Base-by-base conservation (phyloP, 1,284 basidiomycete genomes). In the Phylloboletellus chloephorus region DNA sequence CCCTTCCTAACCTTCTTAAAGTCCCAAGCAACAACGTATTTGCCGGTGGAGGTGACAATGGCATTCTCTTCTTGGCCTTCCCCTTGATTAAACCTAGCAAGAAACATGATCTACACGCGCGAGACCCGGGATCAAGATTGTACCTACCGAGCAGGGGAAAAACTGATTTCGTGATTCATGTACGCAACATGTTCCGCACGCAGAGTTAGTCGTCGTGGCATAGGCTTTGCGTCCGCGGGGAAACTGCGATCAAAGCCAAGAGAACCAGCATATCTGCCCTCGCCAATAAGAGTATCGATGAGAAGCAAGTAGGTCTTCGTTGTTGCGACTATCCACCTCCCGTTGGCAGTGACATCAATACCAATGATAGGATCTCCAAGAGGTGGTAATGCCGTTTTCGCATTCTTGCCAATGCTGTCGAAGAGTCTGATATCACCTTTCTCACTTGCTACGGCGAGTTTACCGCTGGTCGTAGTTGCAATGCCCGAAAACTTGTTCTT, bases 351-450 rank as follows among this genome's bases (percentile, higher is more conserved):
- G 7, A 93, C 91, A 65, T 99, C 96, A 36, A 99, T 78, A 22
- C 95, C 95, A 37, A 91, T 65, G 57, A 98, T 97, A 30, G 95
- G 91, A 65, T 97, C 93, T 20, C 96, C 94, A 20, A 98, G 74
- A 23, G 93, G 89, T 19, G 95, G 92, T 34, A 98, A 69, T n/a
- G 93, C 92, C 15, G 96, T 98, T 79, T 98, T 99, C 24, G 96
- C 96, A 56, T 93, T 98, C 78, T 98, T 98, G 34, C 96, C 96
- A 52, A 99, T 90, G 39, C 83, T 74, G 63, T 99, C 96, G 56
- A 95, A 99, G 39, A 99, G 69, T 33, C 95, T 77, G 50, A 99
- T 88, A 61, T 98, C 96, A 47, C 96, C 96, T 69, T 97, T 98
- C 67, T 92, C 88, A 53, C 88, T 92, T 11, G 90, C 93, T 3